These are phyloP conservation scores for Ophioceras dolichostomum DNA, from an alignment of 2,329 filamentous ascomycete genomes.

Conservation along the genomic window DNA sequence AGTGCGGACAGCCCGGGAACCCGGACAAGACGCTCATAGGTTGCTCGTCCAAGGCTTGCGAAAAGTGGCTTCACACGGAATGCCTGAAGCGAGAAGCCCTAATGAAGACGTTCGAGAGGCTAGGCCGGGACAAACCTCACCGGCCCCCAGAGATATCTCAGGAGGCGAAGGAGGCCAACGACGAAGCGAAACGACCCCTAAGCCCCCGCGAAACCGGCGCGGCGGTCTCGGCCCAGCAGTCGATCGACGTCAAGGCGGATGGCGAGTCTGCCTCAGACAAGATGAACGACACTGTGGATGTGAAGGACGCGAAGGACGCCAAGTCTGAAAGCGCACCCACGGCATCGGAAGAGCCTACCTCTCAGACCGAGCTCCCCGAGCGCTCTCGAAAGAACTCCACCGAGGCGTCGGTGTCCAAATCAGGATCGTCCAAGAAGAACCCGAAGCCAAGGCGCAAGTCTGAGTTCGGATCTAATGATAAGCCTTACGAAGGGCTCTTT, in stretches of 20 bases:
- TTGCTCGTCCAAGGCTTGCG: constrained; percentile 41
- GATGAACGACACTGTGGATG: constrained; percentile 17
- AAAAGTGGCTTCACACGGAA: constrained; percentile 50
- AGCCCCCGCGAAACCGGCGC: constrained; percentile 38
- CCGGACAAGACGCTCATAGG: constrained; percentile 48
- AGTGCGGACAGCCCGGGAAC: constrained; percentile 47
- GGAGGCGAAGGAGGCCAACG: constrained; percentile 25
- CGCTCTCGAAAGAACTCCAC: constrained; percentile 21
- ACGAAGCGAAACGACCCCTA: constrained; percentile 30
- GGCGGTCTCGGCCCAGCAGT: constrained; percentile 34
- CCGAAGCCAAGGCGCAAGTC: constrained; percentile 22
- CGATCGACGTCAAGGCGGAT: constrained; percentile 39
- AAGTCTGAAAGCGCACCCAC: constrained; percentile 18
- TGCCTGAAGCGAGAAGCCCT: constrained; percentile 47
- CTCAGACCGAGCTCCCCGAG: constrained; percentile 18
- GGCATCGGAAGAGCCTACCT: constrained; percentile 1
- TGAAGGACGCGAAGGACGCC: constrained; percentile 20
- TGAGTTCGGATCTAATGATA: constrained; percentile 18
- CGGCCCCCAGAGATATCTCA: constrained; percentile 19
- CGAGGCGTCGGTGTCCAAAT: constrained; percentile 18
- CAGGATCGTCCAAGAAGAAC: constrained; percentile 14
- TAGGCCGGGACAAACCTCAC: constrained; percentile 40
- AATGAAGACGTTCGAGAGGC: constrained; percentile 31
- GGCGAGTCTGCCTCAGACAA: constrained; percentile 12
- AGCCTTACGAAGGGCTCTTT: constrained; percentile 39